Conservation (phyloP, 495 filamentous ascomycete species). For the Penicillium bovifimosum region DNA sequence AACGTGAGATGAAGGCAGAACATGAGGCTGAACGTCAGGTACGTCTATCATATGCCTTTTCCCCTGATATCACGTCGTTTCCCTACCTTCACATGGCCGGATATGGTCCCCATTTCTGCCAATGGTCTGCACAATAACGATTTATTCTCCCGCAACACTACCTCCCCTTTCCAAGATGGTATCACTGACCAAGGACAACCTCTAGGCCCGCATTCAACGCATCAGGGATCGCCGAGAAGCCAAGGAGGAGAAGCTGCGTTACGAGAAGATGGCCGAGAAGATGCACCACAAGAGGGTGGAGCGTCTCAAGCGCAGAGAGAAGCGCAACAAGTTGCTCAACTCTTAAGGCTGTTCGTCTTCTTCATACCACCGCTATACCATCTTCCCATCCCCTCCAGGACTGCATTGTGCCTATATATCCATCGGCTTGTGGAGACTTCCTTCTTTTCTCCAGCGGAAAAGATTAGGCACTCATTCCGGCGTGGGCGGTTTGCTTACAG, state of each 20-base stretch:
- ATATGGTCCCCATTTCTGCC: not conserved
- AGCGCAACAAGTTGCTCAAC: conserved; percentile 93
- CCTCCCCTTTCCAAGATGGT: not conserved
- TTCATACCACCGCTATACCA: conserved; percentile 1
- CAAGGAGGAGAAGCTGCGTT: conserved; percentile 91
- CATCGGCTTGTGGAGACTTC: not conserved
- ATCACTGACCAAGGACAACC: conserved; percentile 4
- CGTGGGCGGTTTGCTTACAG: conserved; percentile 11
- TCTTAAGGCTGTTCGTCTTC: conserved; percentile 51
- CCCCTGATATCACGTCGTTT: not conserved
- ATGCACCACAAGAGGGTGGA: conserved; percentile 96
- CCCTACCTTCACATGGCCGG: not conserved
- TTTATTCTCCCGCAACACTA: not conserved
- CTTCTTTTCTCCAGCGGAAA: not conserved
- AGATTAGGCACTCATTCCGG: conserved; percentile 4
- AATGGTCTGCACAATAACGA: conserved; percentile 1
- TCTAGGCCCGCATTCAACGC: conserved; percentile 63
- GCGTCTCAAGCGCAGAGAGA: conserved; percentile 87
- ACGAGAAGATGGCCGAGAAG: conserved; percentile 91
- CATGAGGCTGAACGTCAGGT: conserved; percentile 86
- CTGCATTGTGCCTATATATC: conserved; percentile 14
- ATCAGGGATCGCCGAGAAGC: conserved; percentile 78
- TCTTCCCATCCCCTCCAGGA: not conserved
- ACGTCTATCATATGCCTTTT: conserved; percentile 11
- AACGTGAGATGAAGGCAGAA: conserved; percentile 93